These are phyloP conservation scores for Saccharomyces pastorianus DNA, from an alignment of 1,139 yeast species.

Conservation along the genomic window DNA sequence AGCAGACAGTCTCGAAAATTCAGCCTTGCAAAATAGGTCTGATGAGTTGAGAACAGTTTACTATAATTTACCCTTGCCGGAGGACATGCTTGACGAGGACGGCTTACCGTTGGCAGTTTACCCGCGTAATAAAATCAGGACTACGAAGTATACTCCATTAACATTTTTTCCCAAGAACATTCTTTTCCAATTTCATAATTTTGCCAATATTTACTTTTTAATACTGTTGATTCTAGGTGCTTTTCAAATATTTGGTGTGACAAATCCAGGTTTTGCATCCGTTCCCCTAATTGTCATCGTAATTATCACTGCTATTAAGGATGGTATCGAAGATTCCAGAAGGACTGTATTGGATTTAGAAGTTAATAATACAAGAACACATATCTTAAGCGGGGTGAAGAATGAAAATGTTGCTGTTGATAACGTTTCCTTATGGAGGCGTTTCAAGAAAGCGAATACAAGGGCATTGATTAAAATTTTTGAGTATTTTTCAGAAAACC, in stretches of 20 bases:
- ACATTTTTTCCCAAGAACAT: slow-evolving; percentile 84
- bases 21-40: slow-evolving; percentile 22
- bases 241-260: slow-evolving; percentile 85
- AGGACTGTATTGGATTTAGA: slow-evolving; percentile 75
- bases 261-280: slow-evolving; percentile 80
- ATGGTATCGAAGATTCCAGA: slow-evolving; percentile 89
- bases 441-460: slow-evolving; percentile 47
- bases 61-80: slow-evolving; percentile 64
- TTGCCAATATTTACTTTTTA: slow-evolving; percentile 85
- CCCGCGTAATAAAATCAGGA: slow-evolving; percentile 86
- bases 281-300: slow-evolving; percentile 94
- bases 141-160: slow-evolving; percentile 90
- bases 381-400: slow-evolving; percentile 57
- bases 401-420: slow-evolving; percentile 67
- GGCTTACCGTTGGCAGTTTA: slow-evolving; percentile 52
- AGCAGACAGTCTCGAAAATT: slow-evolving; percentile 11
- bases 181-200: slow-evolving; percentile 69
- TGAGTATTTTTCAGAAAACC: slow-evolving; percentile 28
- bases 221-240: slow-evolving; percentile 75
- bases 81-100: slow-evolving; percentile 49
- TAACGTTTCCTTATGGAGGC: slow-evolving; percentile 51
- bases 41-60: slow-evolving; percentile 45
- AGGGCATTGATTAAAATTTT: slow-evolving; percentile 28
- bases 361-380: slow-evolving; percentile 80
- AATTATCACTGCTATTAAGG: slow-evolving; percentile 81